Conservation (phyloP, 2,329 filamentous ascomycete genomes). For the Penicillium concentricum region DNA sequence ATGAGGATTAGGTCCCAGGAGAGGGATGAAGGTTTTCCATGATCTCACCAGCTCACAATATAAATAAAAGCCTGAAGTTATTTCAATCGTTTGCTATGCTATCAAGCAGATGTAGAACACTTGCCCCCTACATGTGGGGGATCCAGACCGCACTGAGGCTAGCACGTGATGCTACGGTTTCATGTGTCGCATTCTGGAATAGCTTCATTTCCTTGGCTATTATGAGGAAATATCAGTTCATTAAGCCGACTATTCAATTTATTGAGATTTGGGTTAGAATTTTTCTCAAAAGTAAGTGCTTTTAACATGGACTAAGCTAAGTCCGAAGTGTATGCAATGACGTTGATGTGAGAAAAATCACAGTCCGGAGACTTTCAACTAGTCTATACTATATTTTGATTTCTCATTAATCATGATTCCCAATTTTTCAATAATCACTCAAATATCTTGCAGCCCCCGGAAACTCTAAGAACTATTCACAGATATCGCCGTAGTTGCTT, state of each 20-base stretch:
- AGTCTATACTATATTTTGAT: neutral
- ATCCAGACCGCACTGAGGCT: conserved; percentile 5
- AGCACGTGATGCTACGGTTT: conserved; percentile 6
- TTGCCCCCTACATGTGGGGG: conserved; percentile 10
- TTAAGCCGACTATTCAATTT: neutral
- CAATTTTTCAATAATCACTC: neutral
- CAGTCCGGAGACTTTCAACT: neutral
- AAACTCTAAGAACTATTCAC: neutral
- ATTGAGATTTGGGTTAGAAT: neutral
- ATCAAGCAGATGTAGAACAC: conserved; percentile 4
- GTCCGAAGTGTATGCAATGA: neutral
- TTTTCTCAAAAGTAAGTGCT: neutral
- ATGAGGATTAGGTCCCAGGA: conserved; percentile 21
- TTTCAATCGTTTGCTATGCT: conserved; percentile 2
- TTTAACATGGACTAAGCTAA: neutral
- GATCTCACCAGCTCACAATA: conserved; percentile 13
- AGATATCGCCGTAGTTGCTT: neutral
- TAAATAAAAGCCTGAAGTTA: conserved; percentile 2
- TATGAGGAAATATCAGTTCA: neutral
- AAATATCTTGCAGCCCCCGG: neutral
- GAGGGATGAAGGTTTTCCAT: conserved; percentile 17
- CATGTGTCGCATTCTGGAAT: neutral
- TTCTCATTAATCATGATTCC: neutral
- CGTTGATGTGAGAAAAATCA: neutral
- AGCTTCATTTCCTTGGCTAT: neutral